Percentiles rank a stretch among this genome's conserved stretches.
Conservation (phyloP, 345 rosid species). For the Moringa oleifera region DNA sequence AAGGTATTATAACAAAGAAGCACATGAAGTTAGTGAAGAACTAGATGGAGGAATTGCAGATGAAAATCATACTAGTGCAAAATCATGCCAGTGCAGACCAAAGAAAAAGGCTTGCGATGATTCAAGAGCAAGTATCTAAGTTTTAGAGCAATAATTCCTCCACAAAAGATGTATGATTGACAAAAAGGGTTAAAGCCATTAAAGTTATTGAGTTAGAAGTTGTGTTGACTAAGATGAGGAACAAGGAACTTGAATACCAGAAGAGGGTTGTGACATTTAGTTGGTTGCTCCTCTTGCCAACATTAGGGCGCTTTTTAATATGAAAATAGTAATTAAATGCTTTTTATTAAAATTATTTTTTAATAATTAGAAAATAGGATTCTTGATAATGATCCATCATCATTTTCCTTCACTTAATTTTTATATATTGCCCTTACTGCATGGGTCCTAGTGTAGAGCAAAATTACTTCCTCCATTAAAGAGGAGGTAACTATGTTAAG, state of each 20-base stretch:
- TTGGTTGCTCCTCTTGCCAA: constrained; percentile 20
- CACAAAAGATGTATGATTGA: background rate
- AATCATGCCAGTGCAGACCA: constrained; percentile 4
- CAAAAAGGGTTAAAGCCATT: constrained; percentile 16
- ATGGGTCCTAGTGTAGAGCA: constrained; percentile 12
- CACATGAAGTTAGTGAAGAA: constrained; percentile 20
- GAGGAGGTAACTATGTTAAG: constrained; percentile 15
- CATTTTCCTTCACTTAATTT: no score
- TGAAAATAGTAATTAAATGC: constrained; percentile 14
- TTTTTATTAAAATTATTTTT: no score
- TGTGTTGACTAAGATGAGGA: constrained; percentile 21
- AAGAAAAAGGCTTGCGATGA: constrained; percentile 16
- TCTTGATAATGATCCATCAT: no score
- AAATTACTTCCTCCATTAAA: constrained; percentile 5
- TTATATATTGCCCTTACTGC: no score
- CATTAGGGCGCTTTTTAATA: constrained; percentile 16
- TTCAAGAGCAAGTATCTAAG: constrained; percentile 23
- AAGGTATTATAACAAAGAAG: constrained; percentile 10
- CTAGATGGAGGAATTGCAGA: constrained; percentile 18
- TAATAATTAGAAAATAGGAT: background rate
- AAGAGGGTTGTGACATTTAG: constrained; percentile 27
- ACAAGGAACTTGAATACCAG: constrained; percentile 33
- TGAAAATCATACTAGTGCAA: no score
- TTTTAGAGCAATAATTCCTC: background rate
- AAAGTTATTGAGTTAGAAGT: constrained; percentile 14